phyloP scores from a whole-genome alignment of 148 eudicot species.

The Heliamphora exappendiculata region DNA sequence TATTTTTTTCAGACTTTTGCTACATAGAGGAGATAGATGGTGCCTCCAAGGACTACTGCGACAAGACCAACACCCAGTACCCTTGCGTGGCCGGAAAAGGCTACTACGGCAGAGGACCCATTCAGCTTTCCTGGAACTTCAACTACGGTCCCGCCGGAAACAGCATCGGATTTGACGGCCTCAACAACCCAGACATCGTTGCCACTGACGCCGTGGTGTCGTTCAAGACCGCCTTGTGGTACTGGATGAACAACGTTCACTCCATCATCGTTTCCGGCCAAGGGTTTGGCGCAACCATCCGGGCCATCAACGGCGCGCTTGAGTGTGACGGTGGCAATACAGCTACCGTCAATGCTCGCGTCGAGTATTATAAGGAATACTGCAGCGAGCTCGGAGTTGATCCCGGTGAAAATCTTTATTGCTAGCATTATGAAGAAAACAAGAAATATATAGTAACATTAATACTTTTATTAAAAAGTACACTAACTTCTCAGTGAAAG shows the following conservation, averaged over 20 bases:
- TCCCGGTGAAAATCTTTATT: constrained; percentile 26
- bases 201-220: constrained; percentile 35
- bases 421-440: too few relatives aligned
- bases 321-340: constrained; percentile 42
- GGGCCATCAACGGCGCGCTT: constrained; percentile 36
- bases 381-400: constrained; percentile 47
- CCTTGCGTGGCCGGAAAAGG: constrained; percentile 32
- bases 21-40: constrained; percentile 39
- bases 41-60: constrained; percentile 25
- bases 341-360: constrained; percentile 22
- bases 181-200: constrained; percentile 36
- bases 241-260: constrained; percentile 42
- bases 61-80: constrained; percentile 18
- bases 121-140: constrained; percentile 54
- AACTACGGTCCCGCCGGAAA: constrained; percentile 48
- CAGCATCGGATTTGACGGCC: constrained; percentile 34
- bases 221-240: constrained; percentile 61
- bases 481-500: too few relatives aligned
- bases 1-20: constrained; percentile 34
- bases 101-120: constrained; percentile 65
- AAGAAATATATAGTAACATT: too few relatives aligned
- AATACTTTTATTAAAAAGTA: too few relatives aligned
- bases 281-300: constrained; percentile 58
- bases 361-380: constrained; percentile 30
- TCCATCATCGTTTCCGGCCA: constrained; percentile 25